Conservation (phyloP, 108 stramenopile genomes). For the Fragilariopsis cylindrus region DNA sequence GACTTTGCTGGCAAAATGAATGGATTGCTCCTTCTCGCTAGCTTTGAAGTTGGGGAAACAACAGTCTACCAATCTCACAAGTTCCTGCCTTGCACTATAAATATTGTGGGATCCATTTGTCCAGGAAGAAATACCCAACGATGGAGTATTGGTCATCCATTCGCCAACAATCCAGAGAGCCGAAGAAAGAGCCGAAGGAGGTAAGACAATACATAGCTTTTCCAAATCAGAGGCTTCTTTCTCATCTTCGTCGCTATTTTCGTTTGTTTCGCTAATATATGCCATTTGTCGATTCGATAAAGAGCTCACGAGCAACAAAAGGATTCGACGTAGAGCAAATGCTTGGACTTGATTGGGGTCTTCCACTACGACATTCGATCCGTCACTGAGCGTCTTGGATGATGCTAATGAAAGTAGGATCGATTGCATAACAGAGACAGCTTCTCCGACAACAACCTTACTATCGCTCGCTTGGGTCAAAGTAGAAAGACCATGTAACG, state of each 20-base stretch:
- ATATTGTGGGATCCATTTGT: slow-evolving; percentile 31
- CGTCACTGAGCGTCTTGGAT: slow-evolving; percentile 38
- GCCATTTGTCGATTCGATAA: slow-evolving; percentile 27
- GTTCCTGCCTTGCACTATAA: slow-evolving; percentile 62
- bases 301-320: slow-evolving; percentile 70
- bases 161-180: slow-evolving; percentile 79
- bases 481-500: slow-evolving; percentile 83
- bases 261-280: slow-evolving; percentile 5
- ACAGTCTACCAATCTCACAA: slow-evolving; percentile 82
- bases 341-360: slow-evolving; percentile 72
- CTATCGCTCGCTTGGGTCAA: slow-evolving; percentile 73
- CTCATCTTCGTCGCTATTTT: slow-evolving; percentile 42
- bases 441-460: slow-evolving; percentile 86
- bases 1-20: slow-evolving; percentile 93
- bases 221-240: slow-evolving; percentile 35
- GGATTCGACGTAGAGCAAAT: slow-evolving; percentile 53
- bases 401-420: slow-evolving; percentile 70
- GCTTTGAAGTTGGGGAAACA: slow-evolving; percentile 67
- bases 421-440: slow-evolving; percentile 83
- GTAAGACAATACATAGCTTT: slow-evolving; percentile 47
- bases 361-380: slow-evolving; percentile 26
- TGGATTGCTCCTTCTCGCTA: slow-evolving; percentile 85
- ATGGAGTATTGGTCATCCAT: slow-evolving; percentile 41
- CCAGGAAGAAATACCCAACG: slow-evolving; percentile 18
- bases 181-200: slow-evolving; percentile 59